Conservation (phyloP, 441 rosid genomes). For the Pelargonium cotyledonis region DNA sequence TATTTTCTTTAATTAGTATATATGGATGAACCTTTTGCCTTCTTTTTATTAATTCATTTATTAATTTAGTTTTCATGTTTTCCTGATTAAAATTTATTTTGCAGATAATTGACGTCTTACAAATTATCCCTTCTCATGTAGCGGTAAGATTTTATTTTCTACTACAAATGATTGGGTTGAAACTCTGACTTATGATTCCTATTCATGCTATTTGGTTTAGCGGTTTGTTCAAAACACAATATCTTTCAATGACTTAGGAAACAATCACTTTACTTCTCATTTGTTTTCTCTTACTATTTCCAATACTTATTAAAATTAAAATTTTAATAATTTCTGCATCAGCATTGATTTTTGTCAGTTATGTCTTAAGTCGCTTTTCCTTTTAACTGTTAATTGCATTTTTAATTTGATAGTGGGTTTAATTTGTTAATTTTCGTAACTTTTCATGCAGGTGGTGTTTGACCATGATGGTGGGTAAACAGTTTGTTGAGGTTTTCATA, state of each 20-base stretch:
- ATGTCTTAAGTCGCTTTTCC: neutral
- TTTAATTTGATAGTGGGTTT: constrained; percentile 6
- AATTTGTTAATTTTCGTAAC: constrained; percentile 14
- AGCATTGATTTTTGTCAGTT: neutral
- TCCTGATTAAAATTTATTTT: constrained; percentile 18
- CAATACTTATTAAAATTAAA: neutral
- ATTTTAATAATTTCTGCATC: neutral
- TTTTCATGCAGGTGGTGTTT: constrained; percentile 80
- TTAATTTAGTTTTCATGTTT: neutral
- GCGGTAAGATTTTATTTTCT: constrained; percentile 50
- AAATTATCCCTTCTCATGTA: constrained; percentile 77
- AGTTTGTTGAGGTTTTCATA: constrained; percentile 6
- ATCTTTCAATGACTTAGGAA: neutral
- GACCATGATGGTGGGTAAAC: constrained; percentile 84
- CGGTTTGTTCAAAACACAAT: neutral
- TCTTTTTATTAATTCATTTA: neutral
- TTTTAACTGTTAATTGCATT: neutral
- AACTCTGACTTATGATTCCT: neutral
- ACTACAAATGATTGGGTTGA: neutral
- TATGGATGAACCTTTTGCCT: neutral
- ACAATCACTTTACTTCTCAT: neutral
- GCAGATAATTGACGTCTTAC: constrained; percentile 92
- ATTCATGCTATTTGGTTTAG: neutral
- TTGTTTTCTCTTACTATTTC: neutral
- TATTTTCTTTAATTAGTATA: neutral